Evolutionary conservation across 2,329 filamentous ascomycete species (phyloP).

Genomic region (Diaporthe sp.): DNA sequence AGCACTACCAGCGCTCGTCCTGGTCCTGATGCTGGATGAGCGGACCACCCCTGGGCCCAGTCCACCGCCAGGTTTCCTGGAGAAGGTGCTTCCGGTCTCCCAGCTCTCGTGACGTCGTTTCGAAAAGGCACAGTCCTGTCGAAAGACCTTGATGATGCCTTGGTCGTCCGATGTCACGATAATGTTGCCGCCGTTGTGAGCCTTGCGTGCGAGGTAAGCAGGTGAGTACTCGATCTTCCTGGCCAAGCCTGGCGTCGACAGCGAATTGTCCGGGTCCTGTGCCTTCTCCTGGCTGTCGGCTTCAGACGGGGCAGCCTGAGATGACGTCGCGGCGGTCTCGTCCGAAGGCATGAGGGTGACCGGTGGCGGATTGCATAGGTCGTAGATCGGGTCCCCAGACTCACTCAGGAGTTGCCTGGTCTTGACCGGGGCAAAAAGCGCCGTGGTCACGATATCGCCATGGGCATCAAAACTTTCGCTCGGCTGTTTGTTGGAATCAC

Average conservation of each 20-base stretch:
- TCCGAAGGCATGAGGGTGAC: slow-evolving; percentile 83
- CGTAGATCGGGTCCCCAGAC: slow-evolving; percentile 94
- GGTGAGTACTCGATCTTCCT: slow-evolving; percentile 77
- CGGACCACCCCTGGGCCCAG: slow-evolving; percentile 71
- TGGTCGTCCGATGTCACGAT: slow-evolving; percentile 91
- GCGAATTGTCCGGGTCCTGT: slow-evolving; percentile 34
- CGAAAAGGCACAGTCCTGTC: slow-evolving; percentile 89
- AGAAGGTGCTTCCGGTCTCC: slow-evolving; percentile 84
- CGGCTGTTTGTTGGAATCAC: slow-evolving; percentile 78
- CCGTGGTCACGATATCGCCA: slow-evolving; percentile 88
- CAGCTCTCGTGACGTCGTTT: slow-evolving; percentile 84
- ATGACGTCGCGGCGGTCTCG: slow-evolving; percentile 62
- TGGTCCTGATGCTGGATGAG: slow-evolving; percentile 68
- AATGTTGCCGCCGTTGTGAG: slow-evolving; percentile 87
- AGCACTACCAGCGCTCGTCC: slow-evolving; percentile 63
- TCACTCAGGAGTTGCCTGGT: slow-evolving; percentile 83
- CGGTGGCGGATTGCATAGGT: slow-evolving; percentile 94
- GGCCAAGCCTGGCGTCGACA: slow-evolving; percentile 43
- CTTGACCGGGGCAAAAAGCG: slow-evolving; percentile 84
- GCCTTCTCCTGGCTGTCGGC: slow-evolving; percentile 29
- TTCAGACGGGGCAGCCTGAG: slow-evolving; percentile 48
- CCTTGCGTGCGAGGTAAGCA: slow-evolving; percentile 80
- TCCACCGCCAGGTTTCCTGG: slow-evolving; percentile 70
- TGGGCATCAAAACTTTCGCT: slow-evolving; percentile 94
- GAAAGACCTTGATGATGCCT: slow-evolving; percentile 92